Evolutionary conservation across 768 basidiomycete genomes (phyloP), one percentile per base, ranked within the genome.

Genomic region (Pleurotus sapidus): DNA sequence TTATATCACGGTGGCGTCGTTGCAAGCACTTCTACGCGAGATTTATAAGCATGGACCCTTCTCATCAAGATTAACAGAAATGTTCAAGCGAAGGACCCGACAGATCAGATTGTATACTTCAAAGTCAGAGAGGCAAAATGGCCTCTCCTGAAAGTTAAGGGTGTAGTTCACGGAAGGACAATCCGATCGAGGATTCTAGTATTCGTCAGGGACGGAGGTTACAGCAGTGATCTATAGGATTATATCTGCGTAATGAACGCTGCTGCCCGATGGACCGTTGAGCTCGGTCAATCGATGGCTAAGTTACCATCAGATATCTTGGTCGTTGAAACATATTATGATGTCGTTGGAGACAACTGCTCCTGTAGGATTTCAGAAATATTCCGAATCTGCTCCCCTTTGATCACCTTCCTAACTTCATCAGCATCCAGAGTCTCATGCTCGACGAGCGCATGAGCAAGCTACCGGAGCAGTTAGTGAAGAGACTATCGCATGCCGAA

Each of bases 401-500:
- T 86, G 68, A 98, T 82, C 23, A 95, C 93, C 72, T 83, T 87
- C 65, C 80, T 77, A 15, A 98, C 95, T 71, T 99, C 94, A 8
- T 91, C 88, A 40, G 83, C 77, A 62, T 88, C 87, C 61, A 99
- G 76, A 17, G 96, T 98, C 76, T 99, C 96, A 72, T 96, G 89
- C 69, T 98, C 95, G 11, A 99, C 89, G 57, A 99, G 75, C 8
- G 96, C 96, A 55, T 83, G 82, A 1, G 96, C 95, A 40, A 98
- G 84, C 93, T 95, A 61, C 25, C 49, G 30, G 56, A 61, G 59
- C 17, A 40, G 17, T 30, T 30, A 17, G 23, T 5, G 9, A 60
- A 57, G 60, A 47, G 57, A 55, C 57, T 55, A 46, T 60, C 43
- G 60, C 59, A 46, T 58, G 39, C 24, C 46, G 25, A 51, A 48